Percentiles rank a stretch among this genome's conserved stretches.
Conservation (phyloP, 2,329 filamentous ascomycete species). For the Macrophomina pseudophaseolina region DNA sequence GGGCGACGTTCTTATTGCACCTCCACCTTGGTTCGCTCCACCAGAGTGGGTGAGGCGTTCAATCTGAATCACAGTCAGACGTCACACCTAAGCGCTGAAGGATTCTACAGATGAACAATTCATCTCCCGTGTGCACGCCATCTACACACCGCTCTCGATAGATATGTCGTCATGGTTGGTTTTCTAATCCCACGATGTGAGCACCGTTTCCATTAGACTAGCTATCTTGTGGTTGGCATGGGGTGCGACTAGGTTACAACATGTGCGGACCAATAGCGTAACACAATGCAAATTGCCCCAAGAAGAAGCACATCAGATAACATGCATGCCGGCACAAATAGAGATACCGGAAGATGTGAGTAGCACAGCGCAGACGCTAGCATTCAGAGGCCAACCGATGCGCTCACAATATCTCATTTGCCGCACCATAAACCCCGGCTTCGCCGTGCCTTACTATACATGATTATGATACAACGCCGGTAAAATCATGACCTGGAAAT, state of each 20-base stretch:
- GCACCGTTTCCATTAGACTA: too few species aligned
- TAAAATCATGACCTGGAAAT: background rate
- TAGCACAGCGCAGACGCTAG: background rate
- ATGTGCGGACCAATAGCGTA: background rate
- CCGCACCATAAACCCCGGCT: background rate
- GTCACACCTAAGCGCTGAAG: background rate
- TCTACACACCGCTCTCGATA: background rate
- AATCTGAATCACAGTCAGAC: background rate
- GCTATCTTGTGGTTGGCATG: too few species aligned
- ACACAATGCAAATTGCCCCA: background rate
- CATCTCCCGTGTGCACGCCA: background rate
- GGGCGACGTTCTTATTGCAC: background rate
- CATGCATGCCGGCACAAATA: background rate
- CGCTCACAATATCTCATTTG: conserved; percentile 9
- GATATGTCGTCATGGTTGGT: background rate
- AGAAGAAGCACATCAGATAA: background rate
- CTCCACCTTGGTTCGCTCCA: background rate
- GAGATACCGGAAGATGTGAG: background rate
- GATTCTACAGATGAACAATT: background rate
- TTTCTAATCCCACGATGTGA: background rate
- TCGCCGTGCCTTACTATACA: conserved; percentile 19
- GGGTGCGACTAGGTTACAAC: background rate
- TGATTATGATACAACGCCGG: conserved; percentile 8
- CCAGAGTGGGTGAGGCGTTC: background rate
- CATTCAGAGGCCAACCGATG: background rate